Evolutionary conservation across 2,329 filamentous ascomycete species (phyloP).

Genomic region (Sarocladiaceae sp.): DNA sequence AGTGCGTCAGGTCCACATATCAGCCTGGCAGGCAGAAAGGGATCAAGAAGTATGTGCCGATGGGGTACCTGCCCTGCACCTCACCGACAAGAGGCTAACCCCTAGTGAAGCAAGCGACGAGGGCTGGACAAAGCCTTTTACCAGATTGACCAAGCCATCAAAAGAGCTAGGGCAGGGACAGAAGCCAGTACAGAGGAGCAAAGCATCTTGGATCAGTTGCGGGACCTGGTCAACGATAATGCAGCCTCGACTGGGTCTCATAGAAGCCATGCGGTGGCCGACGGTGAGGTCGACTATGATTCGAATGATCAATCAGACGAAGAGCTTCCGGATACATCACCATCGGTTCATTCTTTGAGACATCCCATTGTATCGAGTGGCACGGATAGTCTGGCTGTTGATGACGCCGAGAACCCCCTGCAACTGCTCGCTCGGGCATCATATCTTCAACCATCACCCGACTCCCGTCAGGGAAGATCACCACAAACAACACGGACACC

Average conservation of each 20-base stretch:
- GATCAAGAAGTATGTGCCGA: conserved; percentile 68
- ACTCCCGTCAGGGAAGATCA: conserved; percentile 6
- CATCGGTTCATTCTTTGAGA: neutral
- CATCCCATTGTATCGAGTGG: conserved; percentile 10
- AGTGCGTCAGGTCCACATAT: conserved; percentile 66
- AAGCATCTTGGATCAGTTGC: conserved; percentile 37
- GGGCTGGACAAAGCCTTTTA: conserved; percentile 68
- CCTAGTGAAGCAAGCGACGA: conserved; percentile 55
- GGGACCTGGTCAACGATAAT: conserved; percentile 30
- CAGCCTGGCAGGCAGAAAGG: conserved; percentile 69
- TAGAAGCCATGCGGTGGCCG: too few relatives aligned
- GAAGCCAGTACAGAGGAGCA: conserved; percentile 36
- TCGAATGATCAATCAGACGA: conserved; percentile 25
- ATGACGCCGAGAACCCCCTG: conserved; percentile 69
- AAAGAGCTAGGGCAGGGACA: conserved; percentile 42
- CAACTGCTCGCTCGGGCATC: conserved; percentile 68
- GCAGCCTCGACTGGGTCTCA: too few relatives aligned
- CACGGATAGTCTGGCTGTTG: conserved; percentile 53
- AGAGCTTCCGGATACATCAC: conserved; percentile 14
- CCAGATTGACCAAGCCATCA: conserved; percentile 65
- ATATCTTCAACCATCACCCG: conserved; percentile 54
- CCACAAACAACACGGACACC: neutral
- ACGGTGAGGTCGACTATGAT: conserved; percentile 23
- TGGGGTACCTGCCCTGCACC: too few relatives aligned
- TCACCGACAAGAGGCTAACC: too few relatives aligned